Base-by-base conservation (phyloP, 164 flowering plant species). In the Vitis rotundifolia region DNA sequence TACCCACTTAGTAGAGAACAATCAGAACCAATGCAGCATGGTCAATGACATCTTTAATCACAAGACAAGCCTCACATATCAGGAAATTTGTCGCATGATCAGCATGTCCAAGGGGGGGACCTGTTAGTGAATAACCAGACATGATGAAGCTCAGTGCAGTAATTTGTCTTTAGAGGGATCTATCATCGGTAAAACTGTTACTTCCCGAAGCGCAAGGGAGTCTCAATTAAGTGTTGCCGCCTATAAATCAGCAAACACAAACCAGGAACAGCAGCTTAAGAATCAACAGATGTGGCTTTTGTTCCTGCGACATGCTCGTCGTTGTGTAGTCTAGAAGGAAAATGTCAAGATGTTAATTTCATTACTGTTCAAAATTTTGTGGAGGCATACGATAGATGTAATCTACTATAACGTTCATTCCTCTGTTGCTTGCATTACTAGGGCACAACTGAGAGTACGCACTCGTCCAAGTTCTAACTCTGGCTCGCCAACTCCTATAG, bases 231-330 rank as follows among this genome's bases (percentile, higher is more conserved):
- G n/a, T n/a, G n/a, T n/a, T n/a, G n/a, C n/a, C n/a, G n/a, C n/a
- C n/a, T n/a, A n/a, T n/a, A n/a, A n/a, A n/a, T n/a, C n/a, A n/a
- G n/a, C n/a, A n/a, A n/a, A n/a, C n/a, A n/a, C n/a, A n/a, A n/a
- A n/a, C n/a, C n/a, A n/a, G n/a, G 83, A 77, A 44, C 60, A 63
- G 59, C 76, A 83, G 26, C 85, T 37, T 63, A 63, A 13, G 61
- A 81, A 88, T 71, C 97, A 89, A 67, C 83, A 66, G 70, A 86
- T 79, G 65, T 96, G 97, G 97, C 79, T 93, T 64, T 79, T 91
- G 65, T 86, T 90, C 61, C 66, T 96, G 77, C 59, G 69, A n/a
- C 99, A 96, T 85, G 97, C 98, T 70, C 90, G 94, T 56, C 64
- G 73, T 14, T 96, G 99, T 82, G 11, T 70, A 54, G 86, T 37